Evolutionary conservation across 495 filamentous ascomycete genomes (phyloP).

Genomic region (Annulohypoxylon stygium): DNA sequence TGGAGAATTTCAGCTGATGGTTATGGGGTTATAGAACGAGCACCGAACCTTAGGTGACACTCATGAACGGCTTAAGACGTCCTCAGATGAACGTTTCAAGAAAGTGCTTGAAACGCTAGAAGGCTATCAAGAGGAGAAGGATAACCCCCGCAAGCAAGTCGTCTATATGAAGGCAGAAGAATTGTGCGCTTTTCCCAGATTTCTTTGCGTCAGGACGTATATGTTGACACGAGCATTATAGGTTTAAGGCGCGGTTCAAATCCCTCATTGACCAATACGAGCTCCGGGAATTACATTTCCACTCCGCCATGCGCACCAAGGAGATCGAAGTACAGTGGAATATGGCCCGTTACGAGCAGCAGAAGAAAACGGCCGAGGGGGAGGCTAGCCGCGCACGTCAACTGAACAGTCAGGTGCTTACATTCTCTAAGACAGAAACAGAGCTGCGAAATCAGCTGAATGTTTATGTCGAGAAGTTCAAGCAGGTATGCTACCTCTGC

Average conservation of each 20-base stretch:
- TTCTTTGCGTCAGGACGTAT: constrained; percentile 4
- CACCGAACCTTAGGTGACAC: constrained; percentile 86
- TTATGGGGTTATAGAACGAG: constrained; percentile 75
- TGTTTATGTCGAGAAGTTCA: constrained; percentile 99
- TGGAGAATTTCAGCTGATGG: constrained; percentile 52
- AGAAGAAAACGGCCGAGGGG: constrained; percentile 85
- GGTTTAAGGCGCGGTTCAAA: constrained; percentile 91
- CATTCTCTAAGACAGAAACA: constrained; percentile 95
- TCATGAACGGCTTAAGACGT: constrained; percentile 82
- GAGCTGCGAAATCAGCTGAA: constrained; percentile 95
- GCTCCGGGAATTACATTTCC: constrained; percentile 90
- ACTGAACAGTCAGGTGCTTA: constrained; percentile 90
- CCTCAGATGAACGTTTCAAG: constrained; percentile 75
- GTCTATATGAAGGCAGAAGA: constrained; percentile 87
- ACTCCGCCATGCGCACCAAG: constrained; percentile 88
- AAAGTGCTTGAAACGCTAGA: constrained; percentile 83
- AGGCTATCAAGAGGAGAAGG: constrained; percentile 80
- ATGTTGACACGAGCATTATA: constrained; percentile 57
- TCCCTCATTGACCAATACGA: constrained; percentile 96
- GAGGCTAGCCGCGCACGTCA: constrained; percentile 83
- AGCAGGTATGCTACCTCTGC: constrained; percentile 79
- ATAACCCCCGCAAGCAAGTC: constrained; percentile 78
- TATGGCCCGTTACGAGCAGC: constrained; percentile 85
- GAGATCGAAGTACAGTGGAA: constrained; percentile 96
- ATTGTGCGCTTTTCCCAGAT: constrained; percentile 68